phyloP scores from a whole-genome alignment of 73 alveolate genomes.

The Blepharisma stoltei region DNA sequence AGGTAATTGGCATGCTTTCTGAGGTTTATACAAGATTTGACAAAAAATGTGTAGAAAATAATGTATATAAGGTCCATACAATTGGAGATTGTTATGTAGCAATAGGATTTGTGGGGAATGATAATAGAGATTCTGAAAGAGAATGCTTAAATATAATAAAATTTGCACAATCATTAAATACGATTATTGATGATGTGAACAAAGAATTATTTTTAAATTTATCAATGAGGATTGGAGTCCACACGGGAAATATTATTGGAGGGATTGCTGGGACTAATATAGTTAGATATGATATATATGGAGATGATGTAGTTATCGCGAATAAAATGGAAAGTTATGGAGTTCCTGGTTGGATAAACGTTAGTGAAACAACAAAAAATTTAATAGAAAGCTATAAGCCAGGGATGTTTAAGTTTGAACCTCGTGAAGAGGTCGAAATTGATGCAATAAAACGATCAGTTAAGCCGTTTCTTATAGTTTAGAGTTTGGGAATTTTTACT shows the following conservation, averaged over 20 bases:
- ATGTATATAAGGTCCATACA: conserved; percentile 94
- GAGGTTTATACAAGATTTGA: conserved; percentile 88
- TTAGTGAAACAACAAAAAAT: conserved; percentile 82
- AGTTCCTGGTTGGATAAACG: conserved; percentile 80
- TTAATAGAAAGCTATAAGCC: no score
- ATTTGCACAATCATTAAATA: conserved; percentile 90
- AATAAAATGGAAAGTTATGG: conserved; percentile 95
- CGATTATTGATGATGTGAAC: conserved; percentile 80
- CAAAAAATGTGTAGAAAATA: conserved; percentile 79
- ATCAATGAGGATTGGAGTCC: conserved; percentile 88
- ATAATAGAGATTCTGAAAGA: conserved; percentile 82
- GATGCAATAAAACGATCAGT: no score
- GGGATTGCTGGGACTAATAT: conserved; percentile 84
- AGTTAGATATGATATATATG: conserved; percentile 96
- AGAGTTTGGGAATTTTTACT: no score
- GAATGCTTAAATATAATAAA: conserved; percentile 85
- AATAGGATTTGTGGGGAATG: conserved; percentile 90
- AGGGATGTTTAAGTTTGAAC: no score
- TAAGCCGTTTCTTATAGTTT: no score
- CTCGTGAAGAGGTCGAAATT: no score
- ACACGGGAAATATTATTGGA: conserved; percentile 75
- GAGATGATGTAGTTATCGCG: conserved; percentile 96
- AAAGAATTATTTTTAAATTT: conserved; percentile 61
- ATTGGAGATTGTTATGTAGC: conserved; percentile 97
- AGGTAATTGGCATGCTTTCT: conserved; percentile 82